Conservation (phyloP, 1,139 yeast genomes). For the Geotrichum macrosporum region DNA sequence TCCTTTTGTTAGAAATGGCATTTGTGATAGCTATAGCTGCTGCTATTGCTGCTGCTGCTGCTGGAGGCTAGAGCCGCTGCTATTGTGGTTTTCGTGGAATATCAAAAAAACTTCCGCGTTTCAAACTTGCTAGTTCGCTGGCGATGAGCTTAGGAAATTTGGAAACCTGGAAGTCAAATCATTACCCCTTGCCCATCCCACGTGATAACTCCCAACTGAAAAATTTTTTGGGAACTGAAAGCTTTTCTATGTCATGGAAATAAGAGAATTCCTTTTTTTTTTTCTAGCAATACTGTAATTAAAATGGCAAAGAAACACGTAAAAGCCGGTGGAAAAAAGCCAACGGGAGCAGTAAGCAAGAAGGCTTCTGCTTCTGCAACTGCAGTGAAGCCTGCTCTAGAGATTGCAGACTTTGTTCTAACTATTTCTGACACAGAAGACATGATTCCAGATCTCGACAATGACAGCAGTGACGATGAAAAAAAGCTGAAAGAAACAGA, state of each 20-base stretch:
- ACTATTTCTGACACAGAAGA: slow-evolving; percentile 63
- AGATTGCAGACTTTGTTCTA: slow-evolving; percentile 48
- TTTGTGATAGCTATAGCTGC: not conserved
- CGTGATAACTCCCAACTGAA: slow-evolving; percentile 3
- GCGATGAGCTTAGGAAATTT: too few species aligned
- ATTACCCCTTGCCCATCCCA: not conserved
- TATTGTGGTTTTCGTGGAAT: too few species aligned
- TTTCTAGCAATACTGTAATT: not conserved
- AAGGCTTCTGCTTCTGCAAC: too few species aligned
- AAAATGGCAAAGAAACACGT: slow-evolving; percentile 9
- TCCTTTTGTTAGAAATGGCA: slow-evolving; percentile 1
- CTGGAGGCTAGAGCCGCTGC: too few species aligned
- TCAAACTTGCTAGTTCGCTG: too few species aligned
- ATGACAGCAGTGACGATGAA: slow-evolving; percentile 40
- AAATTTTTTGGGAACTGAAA: not conserved
- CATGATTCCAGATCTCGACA: slow-evolving; percentile 48
- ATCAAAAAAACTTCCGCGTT: too few species aligned
- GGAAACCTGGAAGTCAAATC: not conserved
- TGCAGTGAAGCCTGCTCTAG: not conserved
- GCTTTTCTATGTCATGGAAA: not conserved
- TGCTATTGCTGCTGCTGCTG: not conserved
- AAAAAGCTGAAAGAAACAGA: slow-evolving; percentile 28
- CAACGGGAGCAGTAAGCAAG: slow-evolving; percentile 3
- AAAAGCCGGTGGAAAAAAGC: not conserved
- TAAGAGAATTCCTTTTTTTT: not conserved